Base-by-base conservation (phyloP, 2,329 filamentous ascomycete species). In the Epichloe typhina region DNA sequence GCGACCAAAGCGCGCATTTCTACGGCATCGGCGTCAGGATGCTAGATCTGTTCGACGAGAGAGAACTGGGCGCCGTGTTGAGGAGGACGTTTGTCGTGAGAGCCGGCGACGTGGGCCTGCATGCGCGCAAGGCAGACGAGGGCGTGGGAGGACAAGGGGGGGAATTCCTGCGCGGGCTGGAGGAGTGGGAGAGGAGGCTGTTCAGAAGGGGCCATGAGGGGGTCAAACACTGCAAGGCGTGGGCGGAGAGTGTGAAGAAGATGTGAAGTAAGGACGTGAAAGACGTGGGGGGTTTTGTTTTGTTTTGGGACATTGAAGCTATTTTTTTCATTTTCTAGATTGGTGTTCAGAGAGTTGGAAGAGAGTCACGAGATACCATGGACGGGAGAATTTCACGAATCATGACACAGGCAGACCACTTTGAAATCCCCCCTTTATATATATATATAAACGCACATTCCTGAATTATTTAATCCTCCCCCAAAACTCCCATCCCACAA, bases 41-140 rank as follows among this genome's bases (percentile, higher is more conserved):
- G 67, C 73, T 97, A 54, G 90, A 96, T 53, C 69, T 98, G 0
- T 95, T 95, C 55, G 90, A 96, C 52, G 90, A 95, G 65, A 65
- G 66, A 43, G 79, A 80, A 53, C 82, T 96, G 51, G 86, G 88
- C 51, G 78, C 87, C 56, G 80, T 93, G 19, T 65, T 91, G 58
- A 75, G 79, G 51, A 75, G 84, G 71, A 89, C 88, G 0, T 97
- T 94, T 68, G 88, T 90, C 57, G 76, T 79, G 47, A 76, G 93
- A 46, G 87, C 89, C 1, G 77, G 80, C 2, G 88, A 94, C 55
- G 87, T 97, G 47, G 86, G 86, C 5, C 80, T 97, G 62, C 88
- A 95, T 64, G 91, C 90, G 2, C 82, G 90, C 58, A 95, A 95
- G 67, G 84, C 85, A 3, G 83, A 84, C 13, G 83, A 83, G 11